Evolutionary conservation across 2,329 filamentous ascomycete genomes (phyloP).

Genomic region (Colletotrichum spaethianum): DNA sequence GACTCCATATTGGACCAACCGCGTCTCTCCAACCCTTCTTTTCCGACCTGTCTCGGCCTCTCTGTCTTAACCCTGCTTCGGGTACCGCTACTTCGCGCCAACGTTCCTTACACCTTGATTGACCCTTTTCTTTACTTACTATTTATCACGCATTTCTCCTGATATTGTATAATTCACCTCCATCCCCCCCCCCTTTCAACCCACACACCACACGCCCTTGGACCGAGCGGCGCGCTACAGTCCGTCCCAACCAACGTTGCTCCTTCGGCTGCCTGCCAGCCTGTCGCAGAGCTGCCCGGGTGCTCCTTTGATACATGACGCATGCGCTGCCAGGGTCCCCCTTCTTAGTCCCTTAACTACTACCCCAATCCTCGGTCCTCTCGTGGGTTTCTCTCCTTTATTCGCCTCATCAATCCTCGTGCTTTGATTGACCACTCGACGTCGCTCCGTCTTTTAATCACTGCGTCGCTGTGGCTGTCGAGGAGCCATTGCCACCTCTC

Average conservation of each 20-base stretch:
- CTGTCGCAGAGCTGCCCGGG: constrained; percentile 41
- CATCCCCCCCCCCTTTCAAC: neutral
- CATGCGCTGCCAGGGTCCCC: constrained; percentile 40
- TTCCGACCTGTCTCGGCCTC: neutral
- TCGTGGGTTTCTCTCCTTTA: constrained; percentile 30
- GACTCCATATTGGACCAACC: constrained; percentile 3
- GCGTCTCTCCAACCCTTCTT: constrained; percentile 21
- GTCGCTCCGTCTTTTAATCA: constrained; percentile 17
- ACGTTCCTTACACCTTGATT: constrained; percentile 29
- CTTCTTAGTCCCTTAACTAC: constrained; percentile 38
- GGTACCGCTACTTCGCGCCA: constrained; percentile 18
- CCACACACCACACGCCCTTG: constrained; percentile 8
- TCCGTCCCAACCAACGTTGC: constrained; percentile 36
- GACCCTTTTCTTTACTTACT: constrained; percentile 1
- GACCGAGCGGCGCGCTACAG: constrained; percentile 31
- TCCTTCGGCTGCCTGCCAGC: constrained; percentile 34
- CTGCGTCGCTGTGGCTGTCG: constrained; percentile 23
- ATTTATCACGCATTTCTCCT: constrained; percentile 16
- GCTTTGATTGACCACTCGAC: constrained; percentile 28
- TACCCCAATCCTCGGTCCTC: constrained; percentile 35
- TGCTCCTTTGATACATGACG: constrained; percentile 43
- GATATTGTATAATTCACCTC: constrained; percentile 33
- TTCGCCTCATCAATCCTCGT: constrained; percentile 20
- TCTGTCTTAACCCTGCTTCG: neutral
- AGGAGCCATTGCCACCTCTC: constrained; percentile 21